Percentiles rank a stretch among this genome's conserved stretches.
phyloP scores from a whole-genome alignment of 768 basidiomycete genomes.

The Tricholoma matsutake region DNA sequence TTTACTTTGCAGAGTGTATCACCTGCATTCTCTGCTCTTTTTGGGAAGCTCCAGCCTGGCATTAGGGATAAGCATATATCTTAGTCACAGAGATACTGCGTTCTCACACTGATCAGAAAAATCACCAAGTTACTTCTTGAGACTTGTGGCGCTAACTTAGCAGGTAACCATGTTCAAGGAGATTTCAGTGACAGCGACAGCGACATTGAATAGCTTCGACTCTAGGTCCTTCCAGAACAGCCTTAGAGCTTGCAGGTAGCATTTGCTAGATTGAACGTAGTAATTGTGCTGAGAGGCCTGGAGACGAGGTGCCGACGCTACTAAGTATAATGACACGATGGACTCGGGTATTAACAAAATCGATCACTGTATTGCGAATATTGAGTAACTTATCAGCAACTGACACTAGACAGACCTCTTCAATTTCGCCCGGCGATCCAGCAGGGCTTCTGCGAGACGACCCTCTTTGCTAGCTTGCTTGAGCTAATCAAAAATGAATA shows the following conservation, averaged over 20 bases:
- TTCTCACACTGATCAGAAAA: too few relatives aligned
- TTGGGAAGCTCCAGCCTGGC: not conserved
- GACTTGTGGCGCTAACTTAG: too few relatives aligned
- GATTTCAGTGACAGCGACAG: too few relatives aligned
- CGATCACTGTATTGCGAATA: conserved; percentile 36
- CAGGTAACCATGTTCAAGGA: too few relatives aligned
- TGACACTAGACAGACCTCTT: conserved; percentile 55
- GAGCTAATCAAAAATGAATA: conserved; percentile 40
- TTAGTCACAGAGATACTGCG: not conserved
- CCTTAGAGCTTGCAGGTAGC: too few relatives aligned
- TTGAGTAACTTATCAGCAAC: not conserved
- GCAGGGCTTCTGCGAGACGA: conserved; percentile 72
- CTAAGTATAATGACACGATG: not conserved
- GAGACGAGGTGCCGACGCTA: too few relatives aligned
- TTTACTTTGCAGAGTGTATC: not conserved
- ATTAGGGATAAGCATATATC: not conserved
- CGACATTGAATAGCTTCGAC: too few relatives aligned
- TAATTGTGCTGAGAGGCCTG: too few relatives aligned
- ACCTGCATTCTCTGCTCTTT: not conserved
- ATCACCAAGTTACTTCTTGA: too few relatives aligned
- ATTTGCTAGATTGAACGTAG: too few relatives aligned
- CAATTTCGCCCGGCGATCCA: conserved; percentile 78
- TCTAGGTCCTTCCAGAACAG: too few relatives aligned
- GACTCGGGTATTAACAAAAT: conserved; percentile 38
- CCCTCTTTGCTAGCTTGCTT: conserved; percentile 79